Conservation (phyloP, 2,329 filamentous ascomycete genomes). For the Tolypocladium paradoxum region DNA sequence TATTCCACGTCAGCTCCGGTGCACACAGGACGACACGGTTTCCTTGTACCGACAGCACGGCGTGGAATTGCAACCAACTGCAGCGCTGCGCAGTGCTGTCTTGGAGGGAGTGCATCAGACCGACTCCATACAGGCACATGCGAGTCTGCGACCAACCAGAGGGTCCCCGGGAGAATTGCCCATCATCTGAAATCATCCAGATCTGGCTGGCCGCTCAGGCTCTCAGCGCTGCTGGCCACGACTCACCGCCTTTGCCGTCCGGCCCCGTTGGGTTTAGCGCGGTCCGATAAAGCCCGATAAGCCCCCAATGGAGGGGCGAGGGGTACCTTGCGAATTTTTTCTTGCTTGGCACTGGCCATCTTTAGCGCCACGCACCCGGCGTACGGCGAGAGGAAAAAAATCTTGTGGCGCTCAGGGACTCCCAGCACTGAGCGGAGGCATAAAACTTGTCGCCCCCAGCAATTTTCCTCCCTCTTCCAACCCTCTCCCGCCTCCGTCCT, state of each 20-base stretch:
- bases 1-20: too few species aligned
- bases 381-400: slow-evolving; percentile 7
- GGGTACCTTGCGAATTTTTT: slow-evolving; percentile 11
- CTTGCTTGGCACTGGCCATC: slow-evolving; percentile 1
- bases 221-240: neutral
- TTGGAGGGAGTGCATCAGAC: too few species aligned
- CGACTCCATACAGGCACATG: too few species aligned
- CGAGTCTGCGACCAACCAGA: neutral
- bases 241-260: slow-evolving; percentile 10
- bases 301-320: slow-evolving; percentile 11
- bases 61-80: too few species aligned
- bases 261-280: slow-evolving; percentile 7
- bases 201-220: slow-evolving; percentile 1
- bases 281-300: slow-evolving; percentile 13
- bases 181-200: slow-evolving; percentile 4
- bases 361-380: slow-evolving; percentile 4
- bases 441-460: slow-evolving; percentile 5
- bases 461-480: slow-evolving; percentile 2
- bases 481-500: slow-evolving; percentile 13
- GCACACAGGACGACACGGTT: too few species aligned
- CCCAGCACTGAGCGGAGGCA: neutral
- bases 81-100: too few species aligned
- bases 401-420: slow-evolving; percentile 5
- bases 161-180: neutral
- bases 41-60: too few species aligned